Evolutionary conservation across 148 eudicot genomes (phyloP), one percentile per base, ranked within the genome.

Genomic region (Linanthus parryae): DNA sequence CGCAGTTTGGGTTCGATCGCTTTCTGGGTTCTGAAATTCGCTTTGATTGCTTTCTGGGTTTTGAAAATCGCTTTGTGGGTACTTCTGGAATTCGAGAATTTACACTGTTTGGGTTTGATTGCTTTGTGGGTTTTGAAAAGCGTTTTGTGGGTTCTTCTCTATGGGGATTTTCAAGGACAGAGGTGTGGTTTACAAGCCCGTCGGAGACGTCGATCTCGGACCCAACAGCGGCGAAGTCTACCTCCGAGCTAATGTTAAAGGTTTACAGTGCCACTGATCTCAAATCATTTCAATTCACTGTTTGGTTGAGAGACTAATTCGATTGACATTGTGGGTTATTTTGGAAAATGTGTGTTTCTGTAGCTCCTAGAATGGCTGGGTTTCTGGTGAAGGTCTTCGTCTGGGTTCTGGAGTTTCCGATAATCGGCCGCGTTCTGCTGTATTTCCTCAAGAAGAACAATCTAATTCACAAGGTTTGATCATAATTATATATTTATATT

Each of bases 361-460:
- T 59, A 91, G 96, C 94, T 62, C 99, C 99, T 53, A 90, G 99
- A 0, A 74, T 88, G 90, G 79, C 96, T 36, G 99, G 99, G 57
- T 61, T 77, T 42, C 41, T 92, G 67, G 84, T 84, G 53, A 92
- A 80, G 58, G 61, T 88, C 2, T 79, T 82, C 61, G 83, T 74
- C 16, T 84, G 88, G 96, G 54, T 87, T 34, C 58, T 92, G 64
- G 90, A 88, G 64, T 69, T 59, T 7, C 74, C 70, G 38, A 67
- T 92, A 44, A 10, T 92, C 31, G 91, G 96, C 51, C 44, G 44
- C 35, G 44, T 84, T 22, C 28, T 84, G 15, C 10, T 73, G 27
- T 79, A 84, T 67, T 44, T 92, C 49, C 62, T 92, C 56, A 87
- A 84, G 80, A 84, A 64, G 59, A 69, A 80, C 57, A 92, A 92